Evolutionary conservation across 805 yeast genomes (phyloP), one percentile per base, ranked within the genome.

Genomic region (Yueomyces sinensis): DNA sequence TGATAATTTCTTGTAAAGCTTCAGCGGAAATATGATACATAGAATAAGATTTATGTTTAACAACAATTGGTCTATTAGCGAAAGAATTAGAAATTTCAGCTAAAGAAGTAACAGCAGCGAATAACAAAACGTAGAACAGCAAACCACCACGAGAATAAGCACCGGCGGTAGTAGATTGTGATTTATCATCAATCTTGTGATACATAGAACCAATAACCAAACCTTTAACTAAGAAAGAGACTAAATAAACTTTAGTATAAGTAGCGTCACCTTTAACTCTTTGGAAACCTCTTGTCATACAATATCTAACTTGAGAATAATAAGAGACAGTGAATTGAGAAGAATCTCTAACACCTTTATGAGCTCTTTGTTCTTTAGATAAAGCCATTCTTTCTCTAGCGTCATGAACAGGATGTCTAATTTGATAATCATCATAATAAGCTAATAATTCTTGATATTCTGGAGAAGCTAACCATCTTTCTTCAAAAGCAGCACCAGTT

Each of bases 21-120:
- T 76, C 82, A 18, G 80, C 79, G 17, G 82, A 67, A 14, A 76
- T 74, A 40, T 75, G 70, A 50, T 71, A 74, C 58, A 76, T 59
- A 13, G 77, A 71, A 44, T 72, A 76, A 19, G 75, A 66, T 46
- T 70, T 69, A 47, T 76, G 84, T 49, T 76, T 76, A 44, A 71
- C 74, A 37, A 74, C 63, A 44, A 76, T 73, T 20, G 78, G 73
- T 58, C 80, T 71, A 37, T 69, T 70, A 39, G 71, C 70, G 45
- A 72, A 76, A 37, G 75, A 58, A 9, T 68, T 54, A 46, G 76
- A 64, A 38, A 76, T 70, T 56, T 74, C 82, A 45, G 79, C 74
- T 38, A 75, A 55, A 9, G 77, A 67, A 35, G 77, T 67, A 44
- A 75, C 64, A 30, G 76, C 73, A 52, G 71, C 74, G 44, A 68